Conservation (phyloP, 345 rosid genomes). For the Hibiscus tridactylites region DNA sequence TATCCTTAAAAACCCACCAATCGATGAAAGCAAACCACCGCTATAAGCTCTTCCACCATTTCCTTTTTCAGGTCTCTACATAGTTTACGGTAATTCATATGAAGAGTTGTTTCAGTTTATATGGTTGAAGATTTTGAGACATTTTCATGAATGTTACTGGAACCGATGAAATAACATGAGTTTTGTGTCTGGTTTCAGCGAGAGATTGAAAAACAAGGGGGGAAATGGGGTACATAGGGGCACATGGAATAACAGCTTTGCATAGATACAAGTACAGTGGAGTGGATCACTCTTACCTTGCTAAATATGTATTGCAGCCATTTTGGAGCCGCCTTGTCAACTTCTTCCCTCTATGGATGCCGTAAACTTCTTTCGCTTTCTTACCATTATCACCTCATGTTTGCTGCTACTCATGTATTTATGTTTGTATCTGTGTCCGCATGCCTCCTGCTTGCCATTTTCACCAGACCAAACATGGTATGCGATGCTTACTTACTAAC, state of each 20-base stretch:
- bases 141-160: not conserved
- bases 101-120: no score
- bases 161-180: not conserved
- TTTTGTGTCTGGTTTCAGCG: constrained; percentile 5
- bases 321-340: constrained; percentile 76
- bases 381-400: not conserved
- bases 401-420: constrained; percentile 8
- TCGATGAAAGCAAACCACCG: not conserved
- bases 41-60: not conserved
- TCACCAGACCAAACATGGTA: constrained; percentile 93
- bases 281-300: constrained; percentile 72
- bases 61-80: not conserved
- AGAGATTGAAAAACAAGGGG: not conserved
- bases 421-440: constrained; percentile 11
- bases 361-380: constrained; percentile 40
- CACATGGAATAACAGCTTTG: constrained; percentile 77
- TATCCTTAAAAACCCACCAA: not conserved
- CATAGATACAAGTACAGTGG: constrained; percentile 92
- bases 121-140: no score
- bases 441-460: constrained; percentile 15
- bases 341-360: constrained; percentile 98
- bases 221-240: constrained; percentile 82
- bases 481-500: constrained; percentile 9
- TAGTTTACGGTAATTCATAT: not conserved
- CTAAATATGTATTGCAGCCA: constrained; percentile 88